Conservation (phyloP, 225 moss, liverwort and hornwort genomes). For the Pseudoscleropodium purum region DNA sequence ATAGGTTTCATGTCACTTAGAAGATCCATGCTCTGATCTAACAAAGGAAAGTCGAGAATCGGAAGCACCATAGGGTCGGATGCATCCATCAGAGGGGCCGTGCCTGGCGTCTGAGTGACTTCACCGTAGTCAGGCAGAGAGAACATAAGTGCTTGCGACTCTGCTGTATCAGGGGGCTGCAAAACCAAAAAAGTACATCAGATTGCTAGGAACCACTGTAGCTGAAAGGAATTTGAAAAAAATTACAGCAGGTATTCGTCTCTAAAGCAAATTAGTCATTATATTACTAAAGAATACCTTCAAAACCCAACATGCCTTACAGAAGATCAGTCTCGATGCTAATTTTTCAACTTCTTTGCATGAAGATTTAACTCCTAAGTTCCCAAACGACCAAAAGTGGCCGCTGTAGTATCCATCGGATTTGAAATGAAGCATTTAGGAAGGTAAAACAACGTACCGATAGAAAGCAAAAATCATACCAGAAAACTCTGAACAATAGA, state of each 20-base stretch:
- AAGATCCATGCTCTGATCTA: slow-evolving; percentile 52
- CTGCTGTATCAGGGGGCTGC: slow-evolving; percentile 98
- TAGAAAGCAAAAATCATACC: not conserved
- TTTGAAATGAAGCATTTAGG: not conserved
- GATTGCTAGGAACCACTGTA: not conserved
- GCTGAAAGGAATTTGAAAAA: not conserved
- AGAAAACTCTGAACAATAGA: not conserved
- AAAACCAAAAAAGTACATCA: slow-evolving; percentile 4
- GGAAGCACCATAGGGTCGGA: slow-evolving; percentile 92
- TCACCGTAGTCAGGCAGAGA: slow-evolving; percentile 71
- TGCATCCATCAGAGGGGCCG: slow-evolving; percentile 66
- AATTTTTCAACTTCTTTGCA: not conserved
- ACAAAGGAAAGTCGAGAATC: slow-evolving; percentile 74
- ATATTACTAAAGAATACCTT: not conserved
- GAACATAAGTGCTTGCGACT: slow-evolving; percentile 89
- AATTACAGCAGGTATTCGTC: not conserved
- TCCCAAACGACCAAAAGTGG: not conserved
- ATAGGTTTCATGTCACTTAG: slow-evolving; percentile 42
- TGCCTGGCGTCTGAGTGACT: slow-evolving; percentile 85
- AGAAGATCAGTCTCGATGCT: not conserved
- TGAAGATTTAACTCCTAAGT: not conserved
- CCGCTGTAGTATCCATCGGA: not conserved
- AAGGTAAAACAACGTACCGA: not conserved
- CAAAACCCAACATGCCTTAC: not conserved
- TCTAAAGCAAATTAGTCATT: not conserved